Evolutionary conservation across 169 alveolate genomes (phyloP).

Genomic region (Plasmodium vivax): DNA sequence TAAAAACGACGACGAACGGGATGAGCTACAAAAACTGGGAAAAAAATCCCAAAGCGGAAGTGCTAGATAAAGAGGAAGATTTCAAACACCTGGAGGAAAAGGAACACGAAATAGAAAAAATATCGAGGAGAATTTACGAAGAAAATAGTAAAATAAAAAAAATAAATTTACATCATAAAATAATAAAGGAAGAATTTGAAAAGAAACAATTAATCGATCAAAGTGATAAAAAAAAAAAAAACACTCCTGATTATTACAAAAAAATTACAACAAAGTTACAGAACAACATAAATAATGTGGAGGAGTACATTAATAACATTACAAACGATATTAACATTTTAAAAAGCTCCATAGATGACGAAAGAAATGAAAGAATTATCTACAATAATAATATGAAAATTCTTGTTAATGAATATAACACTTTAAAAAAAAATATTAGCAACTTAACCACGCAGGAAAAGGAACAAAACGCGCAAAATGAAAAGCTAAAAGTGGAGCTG

Average conservation of each 20-base stretch:
- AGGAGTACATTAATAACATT: constrained; percentile 68
- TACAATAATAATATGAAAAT: constrained; percentile 69
- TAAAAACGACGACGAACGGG: constrained; percentile 13
- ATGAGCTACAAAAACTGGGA: constrained; percentile 7
- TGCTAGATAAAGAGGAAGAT: constrained; percentile 8
- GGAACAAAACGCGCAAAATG: constrained; percentile 15
- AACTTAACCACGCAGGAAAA: constrained; percentile 42
- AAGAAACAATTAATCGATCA: constrained; percentile 64
- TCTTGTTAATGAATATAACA: constrained; percentile 62
- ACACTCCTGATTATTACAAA: constrained; percentile 59
- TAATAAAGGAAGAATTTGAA: constrained; percentile 67
- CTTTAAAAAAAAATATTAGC: constrained; percentile 50
- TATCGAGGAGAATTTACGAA: constrained; percentile 63
- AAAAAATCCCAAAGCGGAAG: not conserved
- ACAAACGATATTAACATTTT: constrained; percentile 64
- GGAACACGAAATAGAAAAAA: constrained; percentile 66
- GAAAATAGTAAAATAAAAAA: constrained; percentile 75
- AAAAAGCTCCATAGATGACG: constrained; percentile 65
- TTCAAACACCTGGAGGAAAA: constrained; percentile 46
- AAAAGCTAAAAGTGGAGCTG: constrained; percentile 33
- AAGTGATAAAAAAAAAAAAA: constrained; percentile 41
- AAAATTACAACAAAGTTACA: constrained; percentile 38
- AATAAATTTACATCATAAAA: constrained; percentile 56
- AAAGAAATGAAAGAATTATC: constrained; percentile 72
- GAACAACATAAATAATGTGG: constrained; percentile 64